Evolutionary conservation across 75 land plant genomes (phyloP).

Genomic region (Cunninghamia lanceolata): DNA sequence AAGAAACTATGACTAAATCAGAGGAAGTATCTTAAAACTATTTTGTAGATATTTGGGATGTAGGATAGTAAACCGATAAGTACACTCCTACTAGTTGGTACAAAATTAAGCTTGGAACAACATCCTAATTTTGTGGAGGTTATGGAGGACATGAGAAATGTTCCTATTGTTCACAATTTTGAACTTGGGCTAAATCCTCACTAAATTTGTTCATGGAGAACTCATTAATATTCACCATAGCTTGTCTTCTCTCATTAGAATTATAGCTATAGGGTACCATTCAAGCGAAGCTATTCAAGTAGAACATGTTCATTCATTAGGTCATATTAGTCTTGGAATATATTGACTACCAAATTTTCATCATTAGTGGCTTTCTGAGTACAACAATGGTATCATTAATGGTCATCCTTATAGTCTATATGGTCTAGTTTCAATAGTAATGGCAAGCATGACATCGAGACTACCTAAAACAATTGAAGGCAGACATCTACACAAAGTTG

Average conservation of each 20-base stretch:
- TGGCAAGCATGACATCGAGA: constrained; percentile 13
- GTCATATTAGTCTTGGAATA: constrained; percentile 41
- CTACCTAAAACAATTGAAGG: too few species aligned
- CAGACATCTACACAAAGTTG: constrained; percentile 29
- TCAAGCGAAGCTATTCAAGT: constrained; percentile 22
- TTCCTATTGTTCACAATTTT: too few species aligned
- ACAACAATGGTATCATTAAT: constrained; percentile 40
- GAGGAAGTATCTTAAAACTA: too few species aligned
- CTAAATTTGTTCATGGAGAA: constrained; percentile 23
- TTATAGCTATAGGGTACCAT: constrained; percentile 43
- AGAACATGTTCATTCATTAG: constrained; percentile 35
- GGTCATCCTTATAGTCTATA: constrained; percentile 23
- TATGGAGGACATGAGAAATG: too few species aligned
- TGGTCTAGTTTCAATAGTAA: constrained; percentile 16
- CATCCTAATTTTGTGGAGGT: too few species aligned
- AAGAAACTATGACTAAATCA: too few species aligned
- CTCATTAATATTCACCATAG: constrained; percentile 37
- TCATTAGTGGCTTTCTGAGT: constrained; percentile 88
- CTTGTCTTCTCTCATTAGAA: constrained; percentile 44
- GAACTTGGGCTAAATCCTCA: too few species aligned
- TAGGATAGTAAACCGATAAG: too few species aligned
- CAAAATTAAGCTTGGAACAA: too few species aligned
- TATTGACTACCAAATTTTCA: constrained; percentile 43
- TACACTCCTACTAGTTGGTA: too few species aligned
- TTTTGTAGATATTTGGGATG: too few species aligned